phyloP scores from a whole-genome alignment of 257 asterid genomes.

The Solanum pennellii region DNA sequence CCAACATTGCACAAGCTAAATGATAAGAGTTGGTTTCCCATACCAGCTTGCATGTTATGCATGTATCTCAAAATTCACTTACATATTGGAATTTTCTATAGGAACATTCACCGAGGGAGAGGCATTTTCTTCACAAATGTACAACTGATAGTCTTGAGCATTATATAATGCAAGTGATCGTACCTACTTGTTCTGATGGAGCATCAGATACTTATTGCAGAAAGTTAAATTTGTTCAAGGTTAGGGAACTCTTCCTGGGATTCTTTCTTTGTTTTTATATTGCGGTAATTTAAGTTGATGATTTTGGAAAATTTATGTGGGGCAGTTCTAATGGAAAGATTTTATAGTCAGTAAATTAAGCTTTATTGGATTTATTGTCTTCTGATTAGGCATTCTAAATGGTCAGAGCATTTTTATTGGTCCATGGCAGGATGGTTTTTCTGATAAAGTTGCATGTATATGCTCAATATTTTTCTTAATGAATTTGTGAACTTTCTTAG shows the following conservation, averaged over 20 bases:
- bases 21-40: not conserved
- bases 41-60: not conserved
- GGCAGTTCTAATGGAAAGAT: not conserved
- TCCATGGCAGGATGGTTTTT: not conserved
- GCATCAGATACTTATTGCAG: conserved; percentile 48
- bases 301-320: not conserved
- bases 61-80: not conserved
- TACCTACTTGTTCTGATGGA: conserved; percentile 64
- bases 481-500: conserved; percentile 2
- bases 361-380: not conserved
- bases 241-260: conserved; percentile 15
- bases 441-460: not conserved
- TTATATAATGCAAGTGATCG: conserved; percentile 44
- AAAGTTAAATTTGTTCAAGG: conserved; percentile 74
- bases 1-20: not conserved
- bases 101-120: not conserved
- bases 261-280: not conserved
- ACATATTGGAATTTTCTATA: not conserved
- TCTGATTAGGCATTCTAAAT: not conserved
- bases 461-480: not conserved
- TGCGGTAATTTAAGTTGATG: not conserved
- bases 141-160: conserved; percentile 87
- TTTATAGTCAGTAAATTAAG: not conserved
- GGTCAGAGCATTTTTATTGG: not conserved
- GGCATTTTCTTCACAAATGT: not conserved